Percentiles rank a stretch among this genome's conserved stretches.
These are phyloP conservation scores for Fusarium sp. DNA, from an alignment of 2,329 filamentous ascomycete genomes.

Conservation along the genomic window DNA sequence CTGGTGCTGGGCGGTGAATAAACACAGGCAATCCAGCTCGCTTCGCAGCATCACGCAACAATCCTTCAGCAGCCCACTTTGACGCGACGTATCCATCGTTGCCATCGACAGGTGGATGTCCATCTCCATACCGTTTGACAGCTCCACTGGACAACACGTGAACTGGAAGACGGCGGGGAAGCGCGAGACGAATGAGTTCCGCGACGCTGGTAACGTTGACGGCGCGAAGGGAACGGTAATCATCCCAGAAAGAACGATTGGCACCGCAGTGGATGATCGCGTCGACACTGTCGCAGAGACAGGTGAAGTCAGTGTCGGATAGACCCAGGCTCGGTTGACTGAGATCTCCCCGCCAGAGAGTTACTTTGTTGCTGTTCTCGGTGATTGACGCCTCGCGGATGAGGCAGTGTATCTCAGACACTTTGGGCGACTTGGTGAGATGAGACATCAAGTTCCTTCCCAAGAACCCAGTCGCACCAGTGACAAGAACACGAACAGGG, in stretches of 20 bases:
- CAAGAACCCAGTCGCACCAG: constrained; percentile 32
- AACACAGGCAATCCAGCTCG: constrained; percentile 3
- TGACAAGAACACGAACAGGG: constrained; percentile 15
- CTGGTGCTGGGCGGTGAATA: constrained; percentile 16
- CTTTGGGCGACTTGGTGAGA: constrained; percentile 45
- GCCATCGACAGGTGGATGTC: not conserved
- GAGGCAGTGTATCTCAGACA: constrained; percentile 57
- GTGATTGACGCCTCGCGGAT: constrained; percentile 37
- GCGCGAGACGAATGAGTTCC: constrained; percentile 33
- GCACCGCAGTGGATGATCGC: constrained; percentile 63
- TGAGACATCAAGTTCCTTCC: constrained; percentile 46
- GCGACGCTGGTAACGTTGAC: constrained; percentile 46
- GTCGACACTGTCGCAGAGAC: constrained; percentile 48
- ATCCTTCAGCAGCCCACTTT: constrained; percentile 49
- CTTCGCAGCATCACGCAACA: constrained; percentile 39
- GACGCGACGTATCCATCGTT: constrained; percentile 46
- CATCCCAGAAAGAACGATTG: constrained; percentile 47
- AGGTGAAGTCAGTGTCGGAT: constrained; percentile 35
- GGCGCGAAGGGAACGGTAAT: constrained; percentile 41
- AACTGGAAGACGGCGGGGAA: constrained; percentile 41
- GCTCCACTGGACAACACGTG: constrained; percentile 48
- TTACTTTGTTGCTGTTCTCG: constrained; percentile 41
- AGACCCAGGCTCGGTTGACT: constrained; percentile 51
- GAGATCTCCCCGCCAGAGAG: constrained; percentile 51
- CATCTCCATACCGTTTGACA: not conserved